Evolutionary conservation across 2,329 filamentous ascomycete genomes (phyloP), one percentile per base, ranked within the genome.

Genomic region (Spiromastix sp.): DNA sequence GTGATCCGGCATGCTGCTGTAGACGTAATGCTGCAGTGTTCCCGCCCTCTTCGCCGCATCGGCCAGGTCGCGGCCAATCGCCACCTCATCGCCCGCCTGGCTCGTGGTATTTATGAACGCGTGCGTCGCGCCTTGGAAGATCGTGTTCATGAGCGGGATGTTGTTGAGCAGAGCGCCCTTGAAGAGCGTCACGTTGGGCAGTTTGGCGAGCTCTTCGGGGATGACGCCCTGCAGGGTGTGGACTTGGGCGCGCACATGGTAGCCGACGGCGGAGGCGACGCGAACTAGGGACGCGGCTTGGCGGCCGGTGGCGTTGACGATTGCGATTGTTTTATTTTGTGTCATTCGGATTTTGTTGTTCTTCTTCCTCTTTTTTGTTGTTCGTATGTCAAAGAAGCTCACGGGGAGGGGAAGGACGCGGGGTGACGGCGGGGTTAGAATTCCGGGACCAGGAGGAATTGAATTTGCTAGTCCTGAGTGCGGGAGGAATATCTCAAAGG

Each of bases 31-130:
- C 50, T 86, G 77, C 30, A 96, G 76, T 19, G 60, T 54, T 32
- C 83, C 79, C 25, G 81, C 82, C 49, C 73, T 78, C 58, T 91
- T 89, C 35, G 89, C 89, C 10, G 85, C 86, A 53, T 94, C 84
- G 40, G 87, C 91, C 41, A 95, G 71, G 2, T 84, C 82, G 56
- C 82, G 80, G 43, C 91, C 91, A 47, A 95, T 93, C 25, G 79
- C 77, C 39, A 91, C 72, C 67, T 98, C 91, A 60, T 96, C 86
- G 34, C 89, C 91, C 27, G 59, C 54, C 67, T 93, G 94, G 51
- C 93, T 93, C 4, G 86, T 93, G 27, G 91, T 98, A 66, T 98
- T 98, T 67, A 96, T 86, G 60, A 96, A 98, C 40, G 91, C 91
- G 34, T 93, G 72, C 48, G 93, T 81, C 15, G 84, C 81, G 42